A percentile compares a stretch with the other conserved stretches of the same genome.
Conservation (phyloP, 441 rosid genomes). For the Bocquillonia castaneifolia region DNA sequence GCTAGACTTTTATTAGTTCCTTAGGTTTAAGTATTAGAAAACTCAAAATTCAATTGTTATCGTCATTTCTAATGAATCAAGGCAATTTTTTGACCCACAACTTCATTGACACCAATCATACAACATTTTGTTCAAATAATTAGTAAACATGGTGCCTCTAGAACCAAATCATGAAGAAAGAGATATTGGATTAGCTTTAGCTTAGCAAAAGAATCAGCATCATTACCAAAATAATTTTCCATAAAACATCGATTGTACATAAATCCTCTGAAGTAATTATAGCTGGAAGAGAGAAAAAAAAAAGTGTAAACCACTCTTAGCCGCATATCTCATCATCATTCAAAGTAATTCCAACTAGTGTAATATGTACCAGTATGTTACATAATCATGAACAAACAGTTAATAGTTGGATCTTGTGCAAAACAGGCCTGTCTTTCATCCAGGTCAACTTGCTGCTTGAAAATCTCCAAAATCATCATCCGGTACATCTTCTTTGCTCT, state of each 20-base stretch:
- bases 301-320: constrained; percentile 5
- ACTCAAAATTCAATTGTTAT: too few relatives aligned
- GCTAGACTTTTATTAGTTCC: too few relatives aligned
- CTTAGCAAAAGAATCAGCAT: neutral
- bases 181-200: neutral
- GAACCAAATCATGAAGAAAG: neutral
- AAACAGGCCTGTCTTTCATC: neutral
- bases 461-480: constrained; percentile 99
- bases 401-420: neutral
- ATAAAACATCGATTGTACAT: neutral
- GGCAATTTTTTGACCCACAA: too few relatives aligned
- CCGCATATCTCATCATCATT: constrained; percentile 5
- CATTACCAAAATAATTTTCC: neutral
- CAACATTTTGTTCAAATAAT: constrained; percentile 5
- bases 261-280: neutral
- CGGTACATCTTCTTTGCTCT: constrained; percentile 41
- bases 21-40: too few relatives aligned
- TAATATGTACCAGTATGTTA: constrained; percentile 17
- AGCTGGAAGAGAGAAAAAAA: neutral
- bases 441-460: constrained; percentile 66
- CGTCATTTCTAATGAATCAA: too few relatives aligned
- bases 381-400: constrained; percentile 9
- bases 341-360: neutral
- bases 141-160: neutral
- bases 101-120: neutral